A percentile compares a stretch with the other conserved stretches of the same genome.
Conservation (phyloP, 2,329 filamentous ascomycete species). For the Ceratocystis eucalypticola region DNA sequence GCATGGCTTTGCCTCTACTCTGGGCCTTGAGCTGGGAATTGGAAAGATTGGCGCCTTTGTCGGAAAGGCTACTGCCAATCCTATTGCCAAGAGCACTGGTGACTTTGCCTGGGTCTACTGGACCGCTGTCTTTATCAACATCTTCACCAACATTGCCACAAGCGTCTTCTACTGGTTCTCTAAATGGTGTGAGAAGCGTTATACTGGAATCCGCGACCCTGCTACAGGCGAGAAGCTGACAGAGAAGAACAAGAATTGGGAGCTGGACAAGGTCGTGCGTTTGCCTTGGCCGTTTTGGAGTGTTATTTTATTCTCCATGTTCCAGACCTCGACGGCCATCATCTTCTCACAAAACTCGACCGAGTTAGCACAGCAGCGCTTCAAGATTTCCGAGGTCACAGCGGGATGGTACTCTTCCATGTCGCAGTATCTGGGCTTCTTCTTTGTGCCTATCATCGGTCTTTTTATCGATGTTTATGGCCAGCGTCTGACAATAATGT, state of each 20-base stretch:
- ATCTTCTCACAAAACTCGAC: slow-evolving; percentile 46
- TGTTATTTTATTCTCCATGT: slow-evolving; percentile 41
- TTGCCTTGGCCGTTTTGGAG: slow-evolving; percentile 49
- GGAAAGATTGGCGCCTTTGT: slow-evolving; percentile 49
- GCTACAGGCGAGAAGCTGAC: slow-evolving; percentile 47
- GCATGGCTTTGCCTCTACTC: slow-evolving; percentile 47
- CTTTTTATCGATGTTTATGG: slow-evolving; percentile 44
- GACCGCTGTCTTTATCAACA: slow-evolving; percentile 48
- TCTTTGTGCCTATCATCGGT: slow-evolving; percentile 43
- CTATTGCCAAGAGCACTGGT: slow-evolving; percentile 42
- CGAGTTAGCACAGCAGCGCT: slow-evolving; percentile 46
- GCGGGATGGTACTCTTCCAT: slow-evolving; percentile 49
- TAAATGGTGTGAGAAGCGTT: slow-evolving; percentile 36
- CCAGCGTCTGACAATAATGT: slow-evolving; percentile 39
- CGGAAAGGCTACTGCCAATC: slow-evolving; percentile 45
- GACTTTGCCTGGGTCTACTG: slow-evolving; percentile 51
- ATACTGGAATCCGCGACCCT: slow-evolving; percentile 35
- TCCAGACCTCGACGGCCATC: slow-evolving; percentile 42
- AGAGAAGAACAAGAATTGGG: slow-evolving; percentile 45
- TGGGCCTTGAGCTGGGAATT: slow-evolving; percentile 46
- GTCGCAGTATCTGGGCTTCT: slow-evolving; percentile 43
- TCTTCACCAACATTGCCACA: slow-evolving; percentile 46
- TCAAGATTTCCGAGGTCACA: slow-evolving; percentile 38
- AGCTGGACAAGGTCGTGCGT: slow-evolving; percentile 40
- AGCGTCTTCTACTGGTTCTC: slow-evolving; percentile 43